Evolutionary conservation across 2,329 filamentous ascomycete species (phyloP).

Genomic region (Elsinoe australis): DNA sequence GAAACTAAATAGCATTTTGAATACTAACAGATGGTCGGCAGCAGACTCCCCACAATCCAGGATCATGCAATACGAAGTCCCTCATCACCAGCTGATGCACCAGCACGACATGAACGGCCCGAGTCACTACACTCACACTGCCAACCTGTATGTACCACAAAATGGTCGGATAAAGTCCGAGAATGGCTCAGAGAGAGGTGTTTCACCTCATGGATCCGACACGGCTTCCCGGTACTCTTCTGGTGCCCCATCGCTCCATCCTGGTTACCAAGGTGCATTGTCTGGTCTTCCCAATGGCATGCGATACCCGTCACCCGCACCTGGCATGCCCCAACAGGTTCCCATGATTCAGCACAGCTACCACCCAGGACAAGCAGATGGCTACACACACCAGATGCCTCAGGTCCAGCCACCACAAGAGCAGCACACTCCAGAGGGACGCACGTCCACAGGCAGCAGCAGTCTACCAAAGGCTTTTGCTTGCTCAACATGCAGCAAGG

Average conservation of each 20-base stretch:
- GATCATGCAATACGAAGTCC: conserved; percentile 36
- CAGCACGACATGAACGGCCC: conserved; percentile 23
- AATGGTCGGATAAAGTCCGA: conserved; percentile 49
- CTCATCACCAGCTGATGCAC: conserved; percentile 27
- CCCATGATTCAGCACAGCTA: conserved; percentile 50
- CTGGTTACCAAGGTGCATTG: conserved; percentile 41
- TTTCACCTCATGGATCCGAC: conserved; percentile 49
- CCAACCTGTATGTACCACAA: conserved; percentile 41
- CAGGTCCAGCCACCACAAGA: conserved; percentile 32
- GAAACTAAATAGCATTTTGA: conserved; percentile 32
- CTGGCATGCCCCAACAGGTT: conserved; percentile 43
- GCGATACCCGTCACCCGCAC: conserved; percentile 48
- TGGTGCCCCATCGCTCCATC: conserved; percentile 45
- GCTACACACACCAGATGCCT: conserved; percentile 32
- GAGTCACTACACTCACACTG: conserved; percentile 31
- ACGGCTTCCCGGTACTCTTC: conserved; percentile 51
- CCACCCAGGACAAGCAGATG: conserved; percentile 39
- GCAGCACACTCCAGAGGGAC: conserved; percentile 33
- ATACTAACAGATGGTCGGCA: conserved; percentile 32
- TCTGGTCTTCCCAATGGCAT: conserved; percentile 45
- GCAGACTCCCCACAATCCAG: conserved; percentile 25
- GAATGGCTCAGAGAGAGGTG: conserved; percentile 52
- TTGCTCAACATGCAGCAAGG: conserved; percentile 83
- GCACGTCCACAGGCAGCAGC: conserved; percentile 37
- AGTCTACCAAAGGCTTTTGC: conserved; percentile 68